Base-by-base conservation (phyloP, 2,329 filamentous ascomycete genomes). In the Diaporthe vexans region DNA sequence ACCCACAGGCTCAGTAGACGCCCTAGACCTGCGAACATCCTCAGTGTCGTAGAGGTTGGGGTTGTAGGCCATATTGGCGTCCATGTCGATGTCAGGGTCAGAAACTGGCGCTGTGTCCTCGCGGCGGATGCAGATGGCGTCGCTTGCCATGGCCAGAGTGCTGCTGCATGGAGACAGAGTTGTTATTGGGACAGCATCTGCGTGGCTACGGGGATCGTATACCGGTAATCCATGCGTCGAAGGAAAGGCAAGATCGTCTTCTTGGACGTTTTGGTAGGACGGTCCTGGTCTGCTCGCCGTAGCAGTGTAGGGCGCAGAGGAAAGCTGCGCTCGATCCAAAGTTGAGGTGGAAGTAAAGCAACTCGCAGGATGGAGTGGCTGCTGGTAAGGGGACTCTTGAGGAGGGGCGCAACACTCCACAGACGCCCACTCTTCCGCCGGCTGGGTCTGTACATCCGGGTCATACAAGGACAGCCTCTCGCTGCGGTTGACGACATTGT, bases 1-100 rank as follows among this genome's bases (percentile, higher is more conserved):
- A 33, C 35, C 70, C 15, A 80, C 13, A 4, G 54, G 67, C 52
- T 75, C 71, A 11, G 51, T 19, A 11, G 74, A 74, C 17, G 58
- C 40, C 33, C 72, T 48, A 1, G 67, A 72, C 17, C 59, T 59
- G 17, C 56, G 21, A 37, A 74, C 33, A 33, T 63, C 52, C 26
- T 63, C 58, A 7, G 43, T 37, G n/a, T 43, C 43, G 58, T 73
- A 75, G 10, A 56, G 24, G 9, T 17, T 37, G 3, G 51, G 21
- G 26, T 68, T 52, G 46, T 68, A 72, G n/a, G 52, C 68, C 68
- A 51, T 52, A 15, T 59, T 29, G 29, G 37, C 24, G 29, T 71
- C 61, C 54, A 58, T 46, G 24, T 72, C 68, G 21, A 63, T 33
- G 43, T 54, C 69, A 11, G 24, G 43, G 6, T 72, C 69, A 26